Percentiles rank a stretch among this genome's conserved stretches.
These are phyloP conservation scores for Pholiota adiposa DNA, from an alignment of 1,284 basidiomycete genomes.

Conservation along the genomic window DNA sequence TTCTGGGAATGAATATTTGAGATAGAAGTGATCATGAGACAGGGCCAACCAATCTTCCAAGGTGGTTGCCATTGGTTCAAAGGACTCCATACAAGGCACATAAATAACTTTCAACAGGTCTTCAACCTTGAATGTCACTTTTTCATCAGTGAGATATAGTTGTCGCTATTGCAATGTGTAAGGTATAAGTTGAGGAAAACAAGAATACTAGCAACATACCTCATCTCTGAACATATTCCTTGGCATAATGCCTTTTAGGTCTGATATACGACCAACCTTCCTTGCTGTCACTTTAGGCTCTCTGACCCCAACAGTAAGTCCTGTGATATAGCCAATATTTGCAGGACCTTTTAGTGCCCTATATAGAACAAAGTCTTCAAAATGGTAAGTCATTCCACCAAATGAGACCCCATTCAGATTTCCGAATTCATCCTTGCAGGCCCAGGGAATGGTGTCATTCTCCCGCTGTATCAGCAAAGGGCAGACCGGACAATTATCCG, in stretches of 20 bases:
- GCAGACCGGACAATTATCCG: conserved; percentile 59
- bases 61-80: conserved; percentile 30
- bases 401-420: conserved; percentile 45
- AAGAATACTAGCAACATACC: conserved; percentile 21
- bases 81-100: conserved; percentile 44
- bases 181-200: conserved; percentile 2
- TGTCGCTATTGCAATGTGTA: conserved; percentile 45
- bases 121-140: conserved; percentile 33
- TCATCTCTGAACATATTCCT: conserved; percentile 36
- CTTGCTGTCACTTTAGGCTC: conserved; percentile 28
- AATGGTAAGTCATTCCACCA: conserved; percentile 50
- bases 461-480: conserved; percentile 33
- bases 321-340: conserved; percentile 42
- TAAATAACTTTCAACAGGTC: conserved; percentile 51
- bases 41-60: conserved; percentile 51
- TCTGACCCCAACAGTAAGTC: conserved; percentile 24
- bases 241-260: conserved; percentile 32
- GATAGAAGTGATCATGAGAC: conserved; percentile 62
- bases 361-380: conserved; percentile 59
- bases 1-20: conserved; percentile 50
- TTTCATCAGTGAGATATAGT: conserved; percentile 57
- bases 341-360: conserved; percentile 42
- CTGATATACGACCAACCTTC: conserved; percentile 36
- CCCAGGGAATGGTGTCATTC: conserved; percentile 27
- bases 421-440: conserved; percentile 29